Evolutionary conservation across 2,329 filamentous ascomycete genomes (phyloP).

Genomic region (Cercospora beticola): DNA sequence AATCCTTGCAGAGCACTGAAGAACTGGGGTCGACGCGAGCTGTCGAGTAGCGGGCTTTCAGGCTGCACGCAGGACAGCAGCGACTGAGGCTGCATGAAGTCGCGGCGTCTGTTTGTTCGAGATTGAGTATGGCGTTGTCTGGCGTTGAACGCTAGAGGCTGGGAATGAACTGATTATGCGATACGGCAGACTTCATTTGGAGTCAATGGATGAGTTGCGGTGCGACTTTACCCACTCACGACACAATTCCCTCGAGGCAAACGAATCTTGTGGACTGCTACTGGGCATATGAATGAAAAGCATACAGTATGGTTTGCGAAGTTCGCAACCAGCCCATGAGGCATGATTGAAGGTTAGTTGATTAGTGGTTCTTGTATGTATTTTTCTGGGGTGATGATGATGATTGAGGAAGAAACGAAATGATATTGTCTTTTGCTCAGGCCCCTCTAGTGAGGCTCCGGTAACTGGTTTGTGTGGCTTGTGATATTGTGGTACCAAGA

Average conservation of each 20-base stretch:
- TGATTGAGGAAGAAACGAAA: background rate
- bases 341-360: background rate
- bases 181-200: background rate
- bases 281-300: background rate
- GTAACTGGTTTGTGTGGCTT: background rate
- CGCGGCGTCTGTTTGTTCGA: background rate
- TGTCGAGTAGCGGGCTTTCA: background rate
- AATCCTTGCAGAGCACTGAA: background rate
- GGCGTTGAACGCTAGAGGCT: background rate
- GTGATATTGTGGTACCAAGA: background rate
- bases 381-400: background rate
- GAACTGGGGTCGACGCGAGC: constrained; percentile 3
- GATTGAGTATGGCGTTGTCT: background rate
- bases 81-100: background rate
- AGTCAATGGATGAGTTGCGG: background rate
- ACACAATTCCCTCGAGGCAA: background rate
- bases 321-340: background rate
- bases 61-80: background rate
- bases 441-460: background rate
- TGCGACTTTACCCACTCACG: background rate
- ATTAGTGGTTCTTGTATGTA: background rate
- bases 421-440: background rate
- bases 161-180: background rate
- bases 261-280: background rate
- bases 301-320: constrained; percentile 9